Evolutionary conservation across 1,284 basidiomycete genomes (phyloP).

Genomic region (Trametes polyzona): DNA sequence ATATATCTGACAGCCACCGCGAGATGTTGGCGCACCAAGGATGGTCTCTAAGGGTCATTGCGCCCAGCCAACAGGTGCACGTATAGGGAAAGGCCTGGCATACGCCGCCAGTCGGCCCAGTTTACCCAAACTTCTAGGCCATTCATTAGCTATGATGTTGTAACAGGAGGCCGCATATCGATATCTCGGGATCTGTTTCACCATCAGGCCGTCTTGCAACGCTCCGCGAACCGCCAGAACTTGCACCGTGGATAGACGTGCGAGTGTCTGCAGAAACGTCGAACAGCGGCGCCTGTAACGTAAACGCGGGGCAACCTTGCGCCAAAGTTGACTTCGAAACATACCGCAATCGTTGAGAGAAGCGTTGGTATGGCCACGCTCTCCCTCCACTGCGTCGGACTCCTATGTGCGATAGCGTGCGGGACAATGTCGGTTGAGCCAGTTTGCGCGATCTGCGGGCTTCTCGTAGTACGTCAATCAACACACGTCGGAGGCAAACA

Average conservation of each 20-base stretch:
- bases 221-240: neutral
- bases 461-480: conserved; percentile 12
- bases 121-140: too few relatives aligned
- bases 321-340: neutral
- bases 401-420: neutral
- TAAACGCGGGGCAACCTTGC: neutral
- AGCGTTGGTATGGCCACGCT: neutral
- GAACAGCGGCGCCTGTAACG: too few relatives aligned
- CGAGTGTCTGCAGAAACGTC: neutral
- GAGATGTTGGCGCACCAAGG: too few relatives aligned
- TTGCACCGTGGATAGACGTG: neutral
- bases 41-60: too few relatives aligned
- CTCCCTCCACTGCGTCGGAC: neutral
- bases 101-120: too few relatives aligned
- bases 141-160: too few relatives aligned
- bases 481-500: neutral
- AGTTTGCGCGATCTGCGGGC: neutral
- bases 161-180: too few relatives aligned
- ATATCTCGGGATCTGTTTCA: too few relatives aligned
- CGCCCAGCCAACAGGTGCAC: too few relatives aligned
- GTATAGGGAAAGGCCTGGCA: too few relatives aligned
- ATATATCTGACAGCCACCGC: too few relatives aligned
- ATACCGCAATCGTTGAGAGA: neutral
- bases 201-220: neutral
- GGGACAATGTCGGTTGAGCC: conserved; percentile 1